These are phyloP conservation scores for Chlamydomonas schloesseri DNA, from an alignment of 139 green algal species.

Conservation along the genomic window DNA sequence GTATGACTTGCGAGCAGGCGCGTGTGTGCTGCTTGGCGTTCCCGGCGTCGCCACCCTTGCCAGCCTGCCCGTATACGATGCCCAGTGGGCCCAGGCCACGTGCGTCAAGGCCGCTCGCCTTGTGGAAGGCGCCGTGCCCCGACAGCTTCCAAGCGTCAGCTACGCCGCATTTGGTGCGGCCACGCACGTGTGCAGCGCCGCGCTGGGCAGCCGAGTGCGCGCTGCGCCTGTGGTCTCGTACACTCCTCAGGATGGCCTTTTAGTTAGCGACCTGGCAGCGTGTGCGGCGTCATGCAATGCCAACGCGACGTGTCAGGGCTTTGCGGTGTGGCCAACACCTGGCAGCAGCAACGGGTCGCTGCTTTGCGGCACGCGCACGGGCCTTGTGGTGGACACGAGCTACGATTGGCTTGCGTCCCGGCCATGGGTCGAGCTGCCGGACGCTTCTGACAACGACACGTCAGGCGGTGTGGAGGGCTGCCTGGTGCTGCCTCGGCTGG, in stretches of 20 bases:
- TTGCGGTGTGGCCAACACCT: neutral
- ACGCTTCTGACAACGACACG: no score
- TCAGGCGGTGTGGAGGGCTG: neutral
- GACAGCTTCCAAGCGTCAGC: neutral
- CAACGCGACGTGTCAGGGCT: neutral
- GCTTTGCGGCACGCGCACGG: neutral
- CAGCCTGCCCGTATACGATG: neutral
- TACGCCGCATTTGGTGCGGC: neutral
- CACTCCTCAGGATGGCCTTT: neutral
- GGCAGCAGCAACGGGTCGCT: no score
- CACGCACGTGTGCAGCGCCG: neutral
- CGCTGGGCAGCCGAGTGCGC: no score
- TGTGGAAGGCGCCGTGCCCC: neutral
- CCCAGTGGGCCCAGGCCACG: neutral
- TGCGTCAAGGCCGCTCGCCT: neutral
- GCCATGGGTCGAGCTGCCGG: neutral
- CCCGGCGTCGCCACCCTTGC: neutral
- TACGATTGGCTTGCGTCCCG: neutral
- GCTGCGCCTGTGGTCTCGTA: no score
- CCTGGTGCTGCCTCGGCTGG: neutral
- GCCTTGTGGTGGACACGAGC: neutral
- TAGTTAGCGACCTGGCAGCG: neutral
- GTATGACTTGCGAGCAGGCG: neutral
- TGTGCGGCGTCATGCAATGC: neutral
- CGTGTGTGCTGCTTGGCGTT: neutral